Evolutionary conservation across 2,329 filamentous ascomycete species (phyloP).

Genomic region (Emergomyces pasteurianus): DNA sequence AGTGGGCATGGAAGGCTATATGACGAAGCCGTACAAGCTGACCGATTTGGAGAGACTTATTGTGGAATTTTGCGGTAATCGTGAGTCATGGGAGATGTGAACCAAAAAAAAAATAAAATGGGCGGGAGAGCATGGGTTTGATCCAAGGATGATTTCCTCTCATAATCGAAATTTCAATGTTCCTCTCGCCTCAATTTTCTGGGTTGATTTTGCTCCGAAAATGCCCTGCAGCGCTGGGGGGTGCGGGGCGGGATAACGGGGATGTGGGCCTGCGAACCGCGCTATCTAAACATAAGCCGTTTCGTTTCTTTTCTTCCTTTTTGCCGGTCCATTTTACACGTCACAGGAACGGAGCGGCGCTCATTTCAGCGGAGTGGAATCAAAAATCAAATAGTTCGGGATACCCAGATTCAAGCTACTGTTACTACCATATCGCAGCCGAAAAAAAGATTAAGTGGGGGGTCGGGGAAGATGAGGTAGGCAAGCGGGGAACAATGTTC

Average conservation of each 20-base stretch:
- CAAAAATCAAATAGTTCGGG: background rate
- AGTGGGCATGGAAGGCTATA: constrained; percentile 55
- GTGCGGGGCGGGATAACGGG: too few relatives aligned
- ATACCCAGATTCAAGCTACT: background rate
- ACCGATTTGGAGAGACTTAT: constrained; percentile 51
- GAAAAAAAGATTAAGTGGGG: too few relatives aligned
- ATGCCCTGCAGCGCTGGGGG: too few relatives aligned
- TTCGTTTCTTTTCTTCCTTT: background rate
- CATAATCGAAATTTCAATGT: too few relatives aligned
- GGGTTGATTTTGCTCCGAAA: background rate
- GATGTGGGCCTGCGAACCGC: too few relatives aligned
- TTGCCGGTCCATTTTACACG: background rate
- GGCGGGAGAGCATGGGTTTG: too few relatives aligned
- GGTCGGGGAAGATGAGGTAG: background rate
- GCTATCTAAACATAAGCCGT: background rate
- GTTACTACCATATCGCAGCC: too few relatives aligned
- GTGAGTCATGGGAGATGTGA: constrained; percentile 11
- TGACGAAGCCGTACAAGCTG: constrained; percentile 57
- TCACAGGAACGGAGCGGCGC: too few relatives aligned
- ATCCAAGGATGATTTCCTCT: too few relatives aligned
- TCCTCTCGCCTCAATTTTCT: background rate
- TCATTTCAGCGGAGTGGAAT: too few relatives aligned
- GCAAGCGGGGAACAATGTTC: background rate
- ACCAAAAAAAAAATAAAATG: constrained; percentile 1
- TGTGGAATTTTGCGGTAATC: constrained; percentile 31